Evolutionary conservation across 176 grass and related monocot species (phyloP).

Genomic region (Bromus sterilis): DNA sequence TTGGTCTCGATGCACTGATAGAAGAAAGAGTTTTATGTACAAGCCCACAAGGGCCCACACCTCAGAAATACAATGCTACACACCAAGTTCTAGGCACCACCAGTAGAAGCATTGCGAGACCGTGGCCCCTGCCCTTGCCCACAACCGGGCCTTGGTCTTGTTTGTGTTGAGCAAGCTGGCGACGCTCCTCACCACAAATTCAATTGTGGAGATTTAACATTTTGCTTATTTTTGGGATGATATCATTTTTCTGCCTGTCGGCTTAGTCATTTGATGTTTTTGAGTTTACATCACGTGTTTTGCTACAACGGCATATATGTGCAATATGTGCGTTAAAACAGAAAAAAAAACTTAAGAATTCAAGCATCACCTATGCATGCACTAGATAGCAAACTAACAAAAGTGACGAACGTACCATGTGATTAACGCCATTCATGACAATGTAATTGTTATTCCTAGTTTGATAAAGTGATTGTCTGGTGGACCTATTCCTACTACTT

Average conservation of each 20-base stretch:
- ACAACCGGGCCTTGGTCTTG: neutral
- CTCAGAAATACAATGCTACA: neutral
- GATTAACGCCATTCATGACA: neutral
- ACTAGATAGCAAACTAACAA: conserved; percentile 21
- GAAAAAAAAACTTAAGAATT: neutral
- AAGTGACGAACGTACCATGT: neutral
- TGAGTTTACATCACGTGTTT: conserved; percentile 8
- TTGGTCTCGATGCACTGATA: neutral
- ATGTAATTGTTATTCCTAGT: neutral
- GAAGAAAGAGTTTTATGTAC: neutral
- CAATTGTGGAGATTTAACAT: neutral
- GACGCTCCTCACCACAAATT: neutral
- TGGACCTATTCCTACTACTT: conserved; percentile 9
- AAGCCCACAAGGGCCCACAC: neutral
- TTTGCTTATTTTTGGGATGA: conserved; percentile 1
- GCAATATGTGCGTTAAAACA: neutral
- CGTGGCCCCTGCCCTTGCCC: neutral
- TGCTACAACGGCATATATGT: neutral
- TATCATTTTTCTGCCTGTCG: neutral
- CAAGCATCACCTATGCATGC: neutral
- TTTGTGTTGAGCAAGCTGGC: neutral
- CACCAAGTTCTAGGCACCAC: neutral
- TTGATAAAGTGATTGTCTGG: neutral
- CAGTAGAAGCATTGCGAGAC: neutral
- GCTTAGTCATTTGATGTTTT: conserved; percentile 4